Conservation (phyloP, 768 basidiomycete genomes). For the Phallus indusiatus region DNA sequence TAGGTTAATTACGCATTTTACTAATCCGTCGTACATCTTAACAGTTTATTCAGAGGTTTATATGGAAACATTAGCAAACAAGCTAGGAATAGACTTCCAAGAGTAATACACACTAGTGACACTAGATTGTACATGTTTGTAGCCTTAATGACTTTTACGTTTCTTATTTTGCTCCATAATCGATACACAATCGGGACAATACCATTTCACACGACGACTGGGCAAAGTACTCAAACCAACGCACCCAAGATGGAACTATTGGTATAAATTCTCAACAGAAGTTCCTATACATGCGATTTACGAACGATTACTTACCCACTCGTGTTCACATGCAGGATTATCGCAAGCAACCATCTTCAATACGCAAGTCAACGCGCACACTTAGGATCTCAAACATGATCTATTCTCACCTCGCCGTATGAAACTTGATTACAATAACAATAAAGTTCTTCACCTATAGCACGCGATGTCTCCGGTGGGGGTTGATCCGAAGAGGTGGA, state of each 20-base stretch:
- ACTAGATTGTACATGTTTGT: constrained; percentile 8
- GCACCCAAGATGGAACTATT: constrained; percentile 66
- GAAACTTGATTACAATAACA: constrained; percentile 78
- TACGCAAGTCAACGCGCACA: constrained; percentile 11
- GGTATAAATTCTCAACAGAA: background rate
- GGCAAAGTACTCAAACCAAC: constrained; percentile 51
- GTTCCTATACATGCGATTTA: background rate
- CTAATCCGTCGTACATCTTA: background rate
- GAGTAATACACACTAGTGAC: constrained; percentile 19
- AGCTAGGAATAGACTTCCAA: constrained; percentile 46
- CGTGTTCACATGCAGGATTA: constrained; percentile 51
- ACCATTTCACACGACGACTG: constrained; percentile 46
- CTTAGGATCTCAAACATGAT: background rate
- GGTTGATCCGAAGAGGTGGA: constrained; percentile 19
- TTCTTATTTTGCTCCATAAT: constrained; percentile 21
- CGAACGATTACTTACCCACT: constrained; percentile 60
- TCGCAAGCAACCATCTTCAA: constrained; percentile 84
- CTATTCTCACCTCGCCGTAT: constrained; percentile 60
- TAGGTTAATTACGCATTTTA: constrained; percentile 19
- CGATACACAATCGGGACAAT: constrained; percentile 52
- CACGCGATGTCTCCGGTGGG: constrained; percentile 29
- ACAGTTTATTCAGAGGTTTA: constrained; percentile 49
- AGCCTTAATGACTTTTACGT: background rate
- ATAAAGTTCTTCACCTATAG: constrained; percentile 52
- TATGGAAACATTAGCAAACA: constrained; percentile 80